Evolutionary conservation across 2,329 filamentous ascomycete species (phyloP).

Genomic region (Teratosphaeria pseudoeucalypti): DNA sequence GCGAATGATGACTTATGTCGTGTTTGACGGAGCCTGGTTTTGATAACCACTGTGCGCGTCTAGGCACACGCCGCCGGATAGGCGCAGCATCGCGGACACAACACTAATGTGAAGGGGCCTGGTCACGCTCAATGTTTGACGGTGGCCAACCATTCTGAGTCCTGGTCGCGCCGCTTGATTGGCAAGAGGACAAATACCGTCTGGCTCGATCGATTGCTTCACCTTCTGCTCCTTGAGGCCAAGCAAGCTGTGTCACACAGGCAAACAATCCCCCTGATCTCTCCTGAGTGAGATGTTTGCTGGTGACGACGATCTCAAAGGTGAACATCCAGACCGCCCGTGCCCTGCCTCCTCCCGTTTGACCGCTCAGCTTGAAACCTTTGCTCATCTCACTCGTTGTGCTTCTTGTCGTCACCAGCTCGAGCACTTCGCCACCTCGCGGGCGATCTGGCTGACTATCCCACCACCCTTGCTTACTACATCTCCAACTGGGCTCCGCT

Average conservation of each 20-base stretch:
- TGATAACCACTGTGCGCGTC: neutral
- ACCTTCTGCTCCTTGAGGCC: neutral
- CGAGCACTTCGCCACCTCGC: neutral
- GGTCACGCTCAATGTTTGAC: neutral
- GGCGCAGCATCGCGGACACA: neutral
- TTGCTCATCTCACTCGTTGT: neutral
- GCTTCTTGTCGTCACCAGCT: neutral
- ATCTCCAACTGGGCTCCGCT: neutral
- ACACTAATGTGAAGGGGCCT: neutral
- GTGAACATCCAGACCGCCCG: neutral
- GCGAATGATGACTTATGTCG: constrained; percentile 2
- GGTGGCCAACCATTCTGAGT: neutral
- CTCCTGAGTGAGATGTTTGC: constrained; percentile 1
- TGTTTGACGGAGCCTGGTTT: constrained; percentile 3
- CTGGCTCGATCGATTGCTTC: neutral
- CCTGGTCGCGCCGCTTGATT: neutral
- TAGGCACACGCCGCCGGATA: neutral
- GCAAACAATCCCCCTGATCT: constrained; percentile 1
- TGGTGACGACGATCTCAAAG: neutral
- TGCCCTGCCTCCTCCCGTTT: neutral
- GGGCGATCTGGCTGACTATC: neutral
- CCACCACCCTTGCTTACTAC: neutral
- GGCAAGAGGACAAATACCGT: neutral
- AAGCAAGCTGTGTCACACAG: neutral
- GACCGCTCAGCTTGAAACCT: neutral